These are phyloP conservation scores for Boletus subcaerulescens DNA, from an alignment of 768 basidiomycete species.

Conservation along the genomic window DNA sequence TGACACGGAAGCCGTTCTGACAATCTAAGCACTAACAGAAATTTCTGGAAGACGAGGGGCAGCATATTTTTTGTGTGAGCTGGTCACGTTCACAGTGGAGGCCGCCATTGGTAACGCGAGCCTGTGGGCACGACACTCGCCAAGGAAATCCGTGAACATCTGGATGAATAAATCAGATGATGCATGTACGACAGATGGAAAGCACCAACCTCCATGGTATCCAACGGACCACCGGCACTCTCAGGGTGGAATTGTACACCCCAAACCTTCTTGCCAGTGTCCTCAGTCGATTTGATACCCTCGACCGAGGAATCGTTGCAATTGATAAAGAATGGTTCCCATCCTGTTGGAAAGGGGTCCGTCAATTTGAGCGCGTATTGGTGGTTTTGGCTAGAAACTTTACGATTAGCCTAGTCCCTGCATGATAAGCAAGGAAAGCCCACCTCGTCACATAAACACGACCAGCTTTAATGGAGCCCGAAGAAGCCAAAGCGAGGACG, in stretches of 20 bases:
- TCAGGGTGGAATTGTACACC: slow-evolving; percentile 99
- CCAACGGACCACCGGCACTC: slow-evolving; percentile 95
- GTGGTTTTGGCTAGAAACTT: slow-evolving; percentile 76
- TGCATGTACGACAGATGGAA: background rate
- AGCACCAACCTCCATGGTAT: slow-evolving; percentile 85
- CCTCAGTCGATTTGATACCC: slow-evolving; percentile 92
- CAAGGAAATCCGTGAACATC: slow-evolving; percentile 95
- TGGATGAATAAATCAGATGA: slow-evolving; percentile 26
- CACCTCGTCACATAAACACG: slow-evolving; percentile 95
- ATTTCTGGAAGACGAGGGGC: slow-evolving; percentile 19
- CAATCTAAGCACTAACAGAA: slow-evolving; percentile 30
- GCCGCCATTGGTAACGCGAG: slow-evolving; percentile 27
- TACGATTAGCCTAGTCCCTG: background rate
- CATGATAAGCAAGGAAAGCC: slow-evolving; percentile 4
- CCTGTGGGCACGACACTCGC: slow-evolving; percentile 69
- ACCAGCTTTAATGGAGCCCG: slow-evolving; percentile 92
- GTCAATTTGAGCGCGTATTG: slow-evolving; percentile 95
- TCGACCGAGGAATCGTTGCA: slow-evolving; percentile 99
- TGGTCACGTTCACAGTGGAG: slow-evolving; percentile 13
- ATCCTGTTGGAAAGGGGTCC: slow-evolving; percentile 94
- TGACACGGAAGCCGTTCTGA: background rate
- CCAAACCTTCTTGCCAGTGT: slow-evolving; percentile 90
- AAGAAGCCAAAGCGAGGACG: slow-evolving; percentile 89
- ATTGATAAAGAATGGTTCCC: slow-evolving; percentile 99
- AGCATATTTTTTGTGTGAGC: slow-evolving; percentile 18